Conservation (phyloP, 73 alveolate species). For the Effrenium voratum region DNA sequence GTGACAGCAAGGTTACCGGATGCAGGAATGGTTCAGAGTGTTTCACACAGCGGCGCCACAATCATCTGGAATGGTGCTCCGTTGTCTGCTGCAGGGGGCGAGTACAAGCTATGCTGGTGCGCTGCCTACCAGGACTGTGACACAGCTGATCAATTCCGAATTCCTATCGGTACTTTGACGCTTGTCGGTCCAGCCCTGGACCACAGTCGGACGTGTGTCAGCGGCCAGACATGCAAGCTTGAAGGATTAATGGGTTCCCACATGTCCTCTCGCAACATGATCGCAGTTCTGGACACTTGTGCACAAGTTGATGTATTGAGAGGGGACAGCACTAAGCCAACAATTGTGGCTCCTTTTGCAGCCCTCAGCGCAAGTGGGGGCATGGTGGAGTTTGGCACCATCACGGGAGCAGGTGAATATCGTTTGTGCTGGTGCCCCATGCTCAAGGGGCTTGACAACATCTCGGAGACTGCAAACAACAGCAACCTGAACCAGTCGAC, state of each 20-base stretch:
- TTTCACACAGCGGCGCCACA: not conserved
- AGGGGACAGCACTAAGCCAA: not conserved
- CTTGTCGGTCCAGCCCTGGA: not conserved
- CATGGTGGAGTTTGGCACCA: not conserved
- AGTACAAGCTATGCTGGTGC: slow-evolving; percentile 44
- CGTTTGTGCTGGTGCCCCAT: slow-evolving; percentile 44
- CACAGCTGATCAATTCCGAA: not conserved
- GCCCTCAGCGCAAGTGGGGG: not conserved
- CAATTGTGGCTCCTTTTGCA: not conserved
- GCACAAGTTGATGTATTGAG: not conserved
- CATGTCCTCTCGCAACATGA: not conserved
- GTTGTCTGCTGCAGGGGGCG: slow-evolving; percentile 34
- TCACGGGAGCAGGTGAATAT: not conserved
- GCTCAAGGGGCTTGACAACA: not conserved
- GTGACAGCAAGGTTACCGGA: not conserved
- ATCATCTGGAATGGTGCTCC: not conserved
- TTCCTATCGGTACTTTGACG: not conserved
- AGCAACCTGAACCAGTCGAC: not conserved
- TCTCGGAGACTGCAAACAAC: not conserved
- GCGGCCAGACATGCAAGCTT: not conserved
- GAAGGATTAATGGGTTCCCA: not conserved
- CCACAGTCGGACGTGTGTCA: not conserved
- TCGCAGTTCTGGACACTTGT: slow-evolving; percentile 13
- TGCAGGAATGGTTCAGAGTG: slow-evolving; percentile 34
- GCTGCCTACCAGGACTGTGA: slow-evolving; percentile 3